Base-by-base conservation (phyloP, 176 grass and related monocot species). In the Alopecurus myosuroides region DNA sequence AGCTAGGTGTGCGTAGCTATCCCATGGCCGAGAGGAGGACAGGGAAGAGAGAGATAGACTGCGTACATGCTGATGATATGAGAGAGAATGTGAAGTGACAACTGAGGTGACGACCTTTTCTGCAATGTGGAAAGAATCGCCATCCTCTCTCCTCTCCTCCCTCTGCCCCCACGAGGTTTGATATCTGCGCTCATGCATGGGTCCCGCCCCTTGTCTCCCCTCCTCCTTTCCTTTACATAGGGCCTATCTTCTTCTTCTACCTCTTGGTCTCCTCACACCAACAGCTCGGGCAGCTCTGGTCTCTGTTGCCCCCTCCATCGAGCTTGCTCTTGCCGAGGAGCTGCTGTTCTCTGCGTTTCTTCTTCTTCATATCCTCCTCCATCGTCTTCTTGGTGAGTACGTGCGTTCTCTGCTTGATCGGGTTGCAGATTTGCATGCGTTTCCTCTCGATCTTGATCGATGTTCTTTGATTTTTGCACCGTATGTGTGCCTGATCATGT, bases 81-180 rank as follows among this genome's bases (percentile, higher is more conserved):
- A 78, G 81, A 77, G 81, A 85, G 71, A 70, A 17, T 1, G 6
- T 73, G 88, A 89, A 10, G 78, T 86, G 88, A 90, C 88, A 73
- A 78, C 33, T 82, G 88, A 90, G 64, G 73, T 77, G 83, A 86
- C 78, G 28, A 73, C 51, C 74, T 86, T 92, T 83, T 86, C 44
- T 69, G 55, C 50, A 88, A 52, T 41, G 36, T 28, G 57, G 77
- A 41, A 70, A 42, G 67, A 65, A 60, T 82, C 74, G 85, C 37
- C 53, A 13, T 34, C 34, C 56, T 44, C 26, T 7, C 29, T 53
- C 23, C 11, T 77, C 31, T 41, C 77, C 70, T 52, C 11, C 4
- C 19, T 17, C 78, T 79, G 56, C 72, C 57, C 56, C 77, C 77
- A 85, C 63, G 77, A 82, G 91, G 85, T 85, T 78, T 86, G 88